Base-by-base conservation (phyloP, 495 filamentous ascomycete genomes). In the Penicillium flavigenum region DNA sequence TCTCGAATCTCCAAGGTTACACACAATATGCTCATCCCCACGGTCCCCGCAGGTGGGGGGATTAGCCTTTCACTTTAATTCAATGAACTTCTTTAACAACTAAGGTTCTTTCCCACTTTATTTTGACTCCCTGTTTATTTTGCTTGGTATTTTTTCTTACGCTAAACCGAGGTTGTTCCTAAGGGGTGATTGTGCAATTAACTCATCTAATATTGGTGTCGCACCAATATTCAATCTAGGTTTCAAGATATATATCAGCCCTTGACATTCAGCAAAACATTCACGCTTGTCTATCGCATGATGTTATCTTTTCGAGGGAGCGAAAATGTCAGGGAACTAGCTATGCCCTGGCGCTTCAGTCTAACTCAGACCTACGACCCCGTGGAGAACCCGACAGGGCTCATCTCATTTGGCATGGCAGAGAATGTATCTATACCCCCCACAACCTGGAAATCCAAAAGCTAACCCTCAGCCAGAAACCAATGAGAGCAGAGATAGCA, bases 371-470 rank as follows among this genome's bases (percentile, higher is more conserved):
- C 54, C n/a, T 75, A 75, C 54, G 59, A 75, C 46, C 59, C 57
- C 22, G 58, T 67, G 24, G 59, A 64, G 10, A 70, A 69, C 45
- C 68, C 70, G 20, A 47, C 43, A 1, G 72, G 72, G 2, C 48
- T 72, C 27, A 73, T 75, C 17, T 72, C 70, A 16, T 70, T 73
- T 46, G 72, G 64, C 20, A 56, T 70, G 58, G 72, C 70, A 27
- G 70, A 73, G 47, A 72, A 74, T 64, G 72, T 71, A 66, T 39
- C 36, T 41, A 60, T 36, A 16, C 48, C 31, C 49, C 38, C 26
- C 27, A 58, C 20, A 41, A n/a, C 0, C 8, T 38, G 36, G 19
- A n/a, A 20, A 14, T 26, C 12, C 31, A 32, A 38, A 17, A 38
- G 49, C 29, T 55, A 16, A 39, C 26, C 1, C 6, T 38, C 11